Conservation (phyloP, 768 basidiomycete species). For the Phaeotremella fagi region DNA sequence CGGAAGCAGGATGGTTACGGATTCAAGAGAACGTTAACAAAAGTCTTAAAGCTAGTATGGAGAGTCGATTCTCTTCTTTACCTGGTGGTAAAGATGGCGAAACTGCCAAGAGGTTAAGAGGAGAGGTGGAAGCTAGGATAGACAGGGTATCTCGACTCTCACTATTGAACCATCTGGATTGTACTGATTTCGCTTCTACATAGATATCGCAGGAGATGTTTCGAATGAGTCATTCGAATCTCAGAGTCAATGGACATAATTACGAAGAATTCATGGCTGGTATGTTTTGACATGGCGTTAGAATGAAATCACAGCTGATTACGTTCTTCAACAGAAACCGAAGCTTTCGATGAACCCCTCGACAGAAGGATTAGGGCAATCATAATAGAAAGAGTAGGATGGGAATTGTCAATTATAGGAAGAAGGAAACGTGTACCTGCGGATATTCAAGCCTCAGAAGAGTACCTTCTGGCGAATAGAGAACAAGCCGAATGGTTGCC, state of each 20-base stretch:
- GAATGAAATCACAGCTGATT: too few species aligned
- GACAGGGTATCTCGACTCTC: constrained; percentile 20
- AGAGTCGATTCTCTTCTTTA: constrained; percentile 52
- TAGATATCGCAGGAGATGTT: constrained; percentile 59
- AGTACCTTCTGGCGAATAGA: constrained; percentile 43
- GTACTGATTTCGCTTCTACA: background rate
- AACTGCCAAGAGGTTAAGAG: constrained; percentile 51
- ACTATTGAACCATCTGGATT: background rate
- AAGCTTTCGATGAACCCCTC: constrained; percentile 79
- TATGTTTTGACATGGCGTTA: constrained; percentile 14
- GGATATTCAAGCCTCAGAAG: constrained; percentile 54
- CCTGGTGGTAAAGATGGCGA: constrained; percentile 51
- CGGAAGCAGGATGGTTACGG: constrained; percentile 62
- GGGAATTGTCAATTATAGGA: constrained; percentile 67
- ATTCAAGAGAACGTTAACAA: constrained; percentile 57
- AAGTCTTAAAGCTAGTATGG: constrained; percentile 53
- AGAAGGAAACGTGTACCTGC: constrained; percentile 62
- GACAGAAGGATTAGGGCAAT: constrained; percentile 78
- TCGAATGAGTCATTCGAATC: constrained; percentile 61
- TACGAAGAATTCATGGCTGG: constrained; percentile 60
- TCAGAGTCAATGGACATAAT: constrained; percentile 74
- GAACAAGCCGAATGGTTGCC: constrained; percentile 33
- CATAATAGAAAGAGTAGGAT: constrained; percentile 66
- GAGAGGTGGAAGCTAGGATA: constrained; percentile 36
- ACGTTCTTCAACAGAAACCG: constrained; percentile 58